Base-by-base conservation (phyloP, 495 filamentous ascomycete genomes). In the Neurospora terricola region DNA sequence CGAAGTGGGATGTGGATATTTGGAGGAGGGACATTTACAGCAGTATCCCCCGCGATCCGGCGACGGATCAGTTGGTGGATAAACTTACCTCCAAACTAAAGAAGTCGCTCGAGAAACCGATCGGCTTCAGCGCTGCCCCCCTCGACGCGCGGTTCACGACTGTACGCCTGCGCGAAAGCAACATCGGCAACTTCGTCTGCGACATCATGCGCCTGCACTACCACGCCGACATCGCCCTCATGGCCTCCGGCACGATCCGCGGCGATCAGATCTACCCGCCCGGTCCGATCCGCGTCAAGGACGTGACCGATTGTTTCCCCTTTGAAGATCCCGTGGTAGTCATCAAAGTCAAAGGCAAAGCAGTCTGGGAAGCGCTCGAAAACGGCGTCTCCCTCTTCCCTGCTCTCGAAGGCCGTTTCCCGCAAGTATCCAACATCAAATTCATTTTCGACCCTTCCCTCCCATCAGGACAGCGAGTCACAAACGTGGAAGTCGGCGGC, bases 281-380 rank as follows among this genome's bases (percentile, higher is more conserved):
- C 0, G 94, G 94, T 0, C 84, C 94, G 5, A 78, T 97, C 4
- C 83, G 88, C 14, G 79, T 96, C 38, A 91, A 91, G 73, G 94
- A 97, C 77, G 87, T 97, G 14, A 85, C 84, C 72, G 89, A 90
- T 68, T 94, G 92, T 74, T 97, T 97, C 77, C 94, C 94, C 0
- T 97, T 97, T 74, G 94, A 97, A 77, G 94, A 97, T 71, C 94
- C 94, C 0, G 91, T 94, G 5, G 90, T 97, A 0, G 89, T 96
- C 2, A 82, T 97, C 59, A 88, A 87, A 34, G 82, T 92, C 12
- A 83, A 79, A 2, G 94, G 94, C 0, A 81, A 87, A 70, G 90
- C 87, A 0, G 86, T 97, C 69, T 81, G 88, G 72, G 89, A 90
- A 16, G 94, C 94, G 9, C 79, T 97, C 4, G 94, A 97, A 80